A percentile compares a stretch with the other conserved stretches of the same genome.
Evolutionary conservation across 169 alveolate species (phyloP).

Genomic region (Eimeria sp.): DNA sequence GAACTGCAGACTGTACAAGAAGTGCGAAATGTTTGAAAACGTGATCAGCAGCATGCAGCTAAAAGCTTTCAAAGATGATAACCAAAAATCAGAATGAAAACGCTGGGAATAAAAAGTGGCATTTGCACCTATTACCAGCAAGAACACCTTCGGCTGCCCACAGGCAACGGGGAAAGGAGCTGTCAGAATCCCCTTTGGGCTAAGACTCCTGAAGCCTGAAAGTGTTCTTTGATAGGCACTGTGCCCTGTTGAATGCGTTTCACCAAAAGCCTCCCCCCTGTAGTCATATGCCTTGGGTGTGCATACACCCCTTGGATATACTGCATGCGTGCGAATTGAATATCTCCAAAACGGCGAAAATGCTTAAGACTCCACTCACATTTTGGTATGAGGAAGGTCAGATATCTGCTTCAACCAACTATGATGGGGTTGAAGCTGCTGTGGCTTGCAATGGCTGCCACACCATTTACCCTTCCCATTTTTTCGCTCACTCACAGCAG

Average conservation of each 20-base stretch:
- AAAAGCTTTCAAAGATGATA: neutral
- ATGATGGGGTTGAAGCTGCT: neutral
- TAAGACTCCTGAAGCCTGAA: no score
- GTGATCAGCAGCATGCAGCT: constrained; percentile 3
- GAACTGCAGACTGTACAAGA: neutral
- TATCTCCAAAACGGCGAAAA: neutral
- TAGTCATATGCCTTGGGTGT: neutral
- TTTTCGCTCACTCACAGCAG: neutral
- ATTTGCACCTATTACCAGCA: neutral
- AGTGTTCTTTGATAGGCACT: no score
- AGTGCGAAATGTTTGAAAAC: constrained; percentile 48
- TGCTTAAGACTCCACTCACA: neutral
- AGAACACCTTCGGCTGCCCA: neutral
- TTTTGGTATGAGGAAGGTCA: neutral
- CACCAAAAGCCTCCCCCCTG: no score
- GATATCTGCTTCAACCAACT: neutral
- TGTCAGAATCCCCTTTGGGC: neutral
- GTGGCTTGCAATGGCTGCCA: constrained; percentile 16
- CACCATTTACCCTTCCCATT: neutral
- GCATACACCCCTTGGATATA: neutral
- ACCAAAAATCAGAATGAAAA: neutral
- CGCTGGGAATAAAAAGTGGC: neutral
- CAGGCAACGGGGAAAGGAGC: neutral
- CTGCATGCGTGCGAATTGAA: neutral
- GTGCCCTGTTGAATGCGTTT: no score